Evolutionary conservation across 768 basidiomycete species (phyloP).

Genomic region (Xerocomellus dryophilus): DNA sequence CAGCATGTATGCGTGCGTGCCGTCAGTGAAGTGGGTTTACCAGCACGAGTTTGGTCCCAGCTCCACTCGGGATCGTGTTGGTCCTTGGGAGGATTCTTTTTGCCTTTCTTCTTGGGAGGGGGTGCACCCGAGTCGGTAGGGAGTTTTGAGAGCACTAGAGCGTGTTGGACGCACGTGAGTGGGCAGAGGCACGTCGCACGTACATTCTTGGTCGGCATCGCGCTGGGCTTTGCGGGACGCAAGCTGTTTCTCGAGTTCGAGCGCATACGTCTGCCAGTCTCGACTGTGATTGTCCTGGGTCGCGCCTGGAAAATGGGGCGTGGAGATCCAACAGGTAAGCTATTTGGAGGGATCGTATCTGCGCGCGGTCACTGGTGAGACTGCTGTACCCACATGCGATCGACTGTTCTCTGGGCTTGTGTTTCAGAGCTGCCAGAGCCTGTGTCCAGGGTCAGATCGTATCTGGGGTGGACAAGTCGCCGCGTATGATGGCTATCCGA

Average conservation of each 20-base stretch:
- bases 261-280: slow-evolving; percentile 28
- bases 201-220: slow-evolving; percentile 26
- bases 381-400: slow-evolving; percentile 18
- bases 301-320: slow-evolving; percentile 22
- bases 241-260: slow-evolving; percentile 28
- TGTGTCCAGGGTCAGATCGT: neutral
- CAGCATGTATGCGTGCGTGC: too few species aligned
- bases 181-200: neutral
- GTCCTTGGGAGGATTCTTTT: slow-evolving; percentile 19
- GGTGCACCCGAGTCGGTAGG: slow-evolving; percentile 17
- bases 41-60: slow-evolving; percentile 25
- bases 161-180: neutral
- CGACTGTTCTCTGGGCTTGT: slow-evolving; percentile 26
- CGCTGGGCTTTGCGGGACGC: slow-evolving; percentile 17
- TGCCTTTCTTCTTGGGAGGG: slow-evolving; percentile 28
- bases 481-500: slow-evolving; percentile 27
- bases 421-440: slow-evolving; percentile 25
- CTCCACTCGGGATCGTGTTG: slow-evolving; percentile 16
- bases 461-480: neutral
- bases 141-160: slow-evolving; percentile 22
- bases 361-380: neutral
- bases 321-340: slow-evolving; percentile 30
- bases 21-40: too few species aligned
- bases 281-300: neutral
- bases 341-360: slow-evolving; percentile 6